phyloP scores from a whole-genome alignment of 805 yeast genomes.

The Candida pseudoglaebosa region DNA sequence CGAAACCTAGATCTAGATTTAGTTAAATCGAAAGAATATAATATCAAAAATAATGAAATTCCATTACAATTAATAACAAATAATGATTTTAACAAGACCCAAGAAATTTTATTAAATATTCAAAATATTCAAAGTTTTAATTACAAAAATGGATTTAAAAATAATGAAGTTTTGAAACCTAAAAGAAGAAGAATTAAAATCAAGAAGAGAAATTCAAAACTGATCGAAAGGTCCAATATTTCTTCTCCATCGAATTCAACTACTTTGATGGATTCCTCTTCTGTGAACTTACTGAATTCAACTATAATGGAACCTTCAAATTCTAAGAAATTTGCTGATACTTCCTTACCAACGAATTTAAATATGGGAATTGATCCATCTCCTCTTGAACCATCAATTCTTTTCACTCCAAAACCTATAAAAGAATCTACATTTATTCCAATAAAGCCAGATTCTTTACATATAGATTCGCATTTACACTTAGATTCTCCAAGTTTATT shows the following conservation, averaged over 20 bases:
- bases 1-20: conserved; percentile 23
- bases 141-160: conserved; percentile 18
- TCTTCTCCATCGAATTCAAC: not conserved
- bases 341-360: not conserved
- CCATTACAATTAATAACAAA: conserved; percentile 35
- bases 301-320: conserved; percentile 1
- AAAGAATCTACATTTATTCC: not conserved
- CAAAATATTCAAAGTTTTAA: conserved; percentile 44
- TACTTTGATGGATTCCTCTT: not conserved
- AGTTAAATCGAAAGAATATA: conserved; percentile 32
- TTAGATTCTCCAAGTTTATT: conserved; percentile 14
- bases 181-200: conserved; percentile 41
- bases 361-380: conserved; percentile 5
- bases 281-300: not conserved
- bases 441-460: not conserved
- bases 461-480: conserved; percentile 1
- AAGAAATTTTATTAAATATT: conserved; percentile 36
- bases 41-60: conserved; percentile 41
- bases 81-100: conserved; percentile 26
- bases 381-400: not conserved
- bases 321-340: not conserved
- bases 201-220: conserved; percentile 10
- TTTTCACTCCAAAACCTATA: conserved; percentile 1
- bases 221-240: not conserved
- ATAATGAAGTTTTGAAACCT: conserved; percentile 25